Percentiles rank a stretch among this genome's conserved stretches.
These are phyloP conservation scores for Hortiboletus flavorubellus DNA, from an alignment of 768 basidiomycete species.

Conservation along the genomic window DNA sequence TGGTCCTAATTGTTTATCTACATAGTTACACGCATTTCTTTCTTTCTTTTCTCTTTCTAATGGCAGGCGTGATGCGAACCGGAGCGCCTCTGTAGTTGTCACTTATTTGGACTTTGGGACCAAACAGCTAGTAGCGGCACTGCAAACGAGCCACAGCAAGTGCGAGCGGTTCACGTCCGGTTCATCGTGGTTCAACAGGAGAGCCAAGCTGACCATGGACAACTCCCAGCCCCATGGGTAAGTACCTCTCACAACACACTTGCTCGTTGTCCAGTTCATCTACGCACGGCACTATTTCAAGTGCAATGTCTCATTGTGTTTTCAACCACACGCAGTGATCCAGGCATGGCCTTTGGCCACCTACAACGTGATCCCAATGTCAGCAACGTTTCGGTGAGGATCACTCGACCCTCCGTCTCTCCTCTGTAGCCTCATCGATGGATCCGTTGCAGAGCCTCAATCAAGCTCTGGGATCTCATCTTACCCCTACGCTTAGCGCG, in stretches of 20 bases:
- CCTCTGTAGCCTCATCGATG: constrained; percentile 22
- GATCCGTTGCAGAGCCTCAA: constrained; percentile 46
- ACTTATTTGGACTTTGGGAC: constrained; percentile 17
- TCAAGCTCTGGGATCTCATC: constrained; percentile 56
- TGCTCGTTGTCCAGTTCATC: neutral
- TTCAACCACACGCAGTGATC: constrained; percentile 42
- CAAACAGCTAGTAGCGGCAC: constrained; percentile 15
- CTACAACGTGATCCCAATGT: constrained; percentile 56
- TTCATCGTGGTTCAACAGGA: constrained; percentile 34
- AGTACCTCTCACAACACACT: constrained; percentile 19
- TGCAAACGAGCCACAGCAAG: constrained; percentile 33
- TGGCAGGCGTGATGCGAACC: constrained; percentile 19
- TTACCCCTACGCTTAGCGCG: constrained; percentile 36
- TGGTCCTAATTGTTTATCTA: constrained; percentile 22
- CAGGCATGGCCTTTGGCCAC: constrained; percentile 60
- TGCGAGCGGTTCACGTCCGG: constrained; percentile 34
- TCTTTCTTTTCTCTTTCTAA: neutral
- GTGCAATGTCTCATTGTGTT: constrained; percentile 14
- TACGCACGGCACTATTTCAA: neutral
- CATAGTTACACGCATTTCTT: constrained; percentile 7
- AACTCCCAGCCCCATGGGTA: constrained; percentile 34
- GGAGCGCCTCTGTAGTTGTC: constrained; percentile 16
- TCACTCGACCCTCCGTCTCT: constrained; percentile 17
- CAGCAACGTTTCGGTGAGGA: constrained; percentile 56
- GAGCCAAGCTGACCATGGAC: constrained; percentile 29